Base-by-base conservation (phyloP, 148 eudicot genomes). In the Vaccinium darrowii region DNA sequence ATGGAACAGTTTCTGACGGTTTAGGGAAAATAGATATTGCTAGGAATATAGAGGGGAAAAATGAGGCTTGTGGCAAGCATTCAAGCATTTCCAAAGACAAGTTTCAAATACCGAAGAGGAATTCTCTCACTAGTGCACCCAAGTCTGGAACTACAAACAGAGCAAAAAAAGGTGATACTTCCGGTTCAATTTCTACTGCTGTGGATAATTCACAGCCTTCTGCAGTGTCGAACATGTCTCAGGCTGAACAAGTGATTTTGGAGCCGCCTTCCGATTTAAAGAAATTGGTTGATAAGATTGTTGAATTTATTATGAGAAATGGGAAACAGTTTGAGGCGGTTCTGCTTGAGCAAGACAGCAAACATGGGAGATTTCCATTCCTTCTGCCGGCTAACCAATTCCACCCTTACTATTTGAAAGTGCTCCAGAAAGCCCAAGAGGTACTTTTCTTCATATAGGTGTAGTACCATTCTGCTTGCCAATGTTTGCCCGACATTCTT, bases 321-420 rank as follows among this genome's bases (percentile, higher is more conserved):
- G 99, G 99, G 56, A 92, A 84, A 81, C 93, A 93, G 85, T 97
- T 94, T 93, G 99, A 97, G 90, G 92, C 92, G 15, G 91, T 93
- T 52, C 98, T 97, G 57, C 78, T 90, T 33, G 99, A 97, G 87
- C 99, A 97, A 84, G 98, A 94, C 81, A 91, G 92, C 76, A 89
- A 90, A 85, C 90, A 88, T 82, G 96, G 93, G 75, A 91, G 91
- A 84, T 97, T 97, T 82, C 95, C 95, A 47, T 97, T 97, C 84
- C 92, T 97, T 80, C 85, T 95, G 82, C 91, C 96, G 36, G 92
- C 98, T 79, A 95, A 91, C 86, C 89, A 86, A 63, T 95, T 93
- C 84, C 92, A 97, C 88, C 87, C 92, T 1, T 95, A 92, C 90
- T 97, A 94, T 89, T 82, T 89, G 73, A 92, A 90, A 89, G 90